These are phyloP conservation scores for Pichia thaimueangensis DNA, from an alignment of 805 yeast genomes.

Conservation along the genomic window DNA sequence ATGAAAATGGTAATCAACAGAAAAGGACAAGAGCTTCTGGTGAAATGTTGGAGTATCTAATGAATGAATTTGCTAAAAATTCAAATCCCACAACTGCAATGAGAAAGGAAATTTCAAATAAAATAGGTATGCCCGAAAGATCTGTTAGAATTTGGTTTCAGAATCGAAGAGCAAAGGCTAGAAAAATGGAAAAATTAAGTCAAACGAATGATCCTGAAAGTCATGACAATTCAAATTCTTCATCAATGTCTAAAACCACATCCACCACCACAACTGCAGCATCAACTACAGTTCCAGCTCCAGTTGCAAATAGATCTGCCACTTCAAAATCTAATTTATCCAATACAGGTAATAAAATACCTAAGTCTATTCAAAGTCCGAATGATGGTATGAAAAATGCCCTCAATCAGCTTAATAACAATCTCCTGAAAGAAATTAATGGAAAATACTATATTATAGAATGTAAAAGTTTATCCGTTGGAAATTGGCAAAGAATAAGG, in stretches of 20 bases:
- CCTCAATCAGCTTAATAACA: slow-evolving; percentile 12
- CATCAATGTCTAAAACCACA: neutral
- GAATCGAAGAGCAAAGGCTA: slow-evolving; percentile 72
- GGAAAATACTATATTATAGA: slow-evolving; percentile 64
- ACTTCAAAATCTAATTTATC: neutral
- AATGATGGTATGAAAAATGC: slow-evolving; percentile 16
- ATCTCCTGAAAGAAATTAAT: slow-evolving; percentile 48
- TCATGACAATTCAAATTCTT: slow-evolving; percentile 6
- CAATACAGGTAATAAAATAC: neutral
- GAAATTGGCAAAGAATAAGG: slow-evolving; percentile 74
- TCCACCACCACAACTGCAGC: neutral
- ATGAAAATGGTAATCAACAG: slow-evolving; percentile 16
- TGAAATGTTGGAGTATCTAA: slow-evolving; percentile 61
- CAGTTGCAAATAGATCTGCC: neutral
- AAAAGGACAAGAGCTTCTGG: slow-evolving; percentile 42
- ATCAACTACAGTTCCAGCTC: neutral
- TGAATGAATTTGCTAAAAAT: slow-evolving; percentile 62
- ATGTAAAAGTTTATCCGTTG: slow-evolving; percentile 62
- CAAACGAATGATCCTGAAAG: too few relatives aligned
- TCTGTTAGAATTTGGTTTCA: slow-evolving; percentile 93
- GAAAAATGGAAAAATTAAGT: slow-evolving; percentile 53
- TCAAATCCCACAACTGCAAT: slow-evolving; percentile 72
- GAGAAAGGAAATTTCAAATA: slow-evolving; percentile 61
- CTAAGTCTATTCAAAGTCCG: neutral
- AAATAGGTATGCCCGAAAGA: slow-evolving; percentile 78